A percentile compares a stretch with the other conserved stretches of the same genome.
Conservation (phyloP, 345 rosid genomes). For the Acer yangbiense region DNA sequence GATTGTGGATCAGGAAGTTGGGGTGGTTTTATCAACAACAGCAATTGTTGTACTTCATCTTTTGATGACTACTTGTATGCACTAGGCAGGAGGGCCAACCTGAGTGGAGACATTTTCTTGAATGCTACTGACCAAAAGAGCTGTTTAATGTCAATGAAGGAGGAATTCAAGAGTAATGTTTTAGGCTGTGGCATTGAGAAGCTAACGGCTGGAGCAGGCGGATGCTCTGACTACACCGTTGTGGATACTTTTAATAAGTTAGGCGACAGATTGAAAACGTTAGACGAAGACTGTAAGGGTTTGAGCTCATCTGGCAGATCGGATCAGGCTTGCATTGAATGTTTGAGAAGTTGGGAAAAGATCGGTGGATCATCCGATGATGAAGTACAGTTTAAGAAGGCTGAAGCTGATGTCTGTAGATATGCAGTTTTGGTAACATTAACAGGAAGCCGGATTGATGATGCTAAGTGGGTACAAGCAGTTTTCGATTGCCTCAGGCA, state of each 20-base stretch:
- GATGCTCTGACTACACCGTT: slow-evolving; percentile 46
- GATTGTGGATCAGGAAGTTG: slow-evolving; percentile 30
- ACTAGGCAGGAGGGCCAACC: slow-evolving; percentile 39
- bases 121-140: slow-evolving; percentile 34
- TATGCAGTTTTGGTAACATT: slow-evolving; percentile 47
- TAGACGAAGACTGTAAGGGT: slow-evolving; percentile 34
- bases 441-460: slow-evolving; percentile 36
- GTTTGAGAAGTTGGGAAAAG: slow-evolving; percentile 44
- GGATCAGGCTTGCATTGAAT: slow-evolving; percentile 31
- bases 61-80: slow-evolving; percentile 46
- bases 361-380: slow-evolving; percentile 26
- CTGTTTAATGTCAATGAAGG: slow-evolving; percentile 40
- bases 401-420: slow-evolving; percentile 36
- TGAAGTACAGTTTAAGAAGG: background rate
- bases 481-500: slow-evolving; percentile 43
- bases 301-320: slow-evolving; percentile 11
- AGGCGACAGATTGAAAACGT: slow-evolving; percentile 24
- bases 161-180: slow-evolving; percentile 16
- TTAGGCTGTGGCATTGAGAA: slow-evolving; percentile 38
- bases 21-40: slow-evolving; percentile 37
- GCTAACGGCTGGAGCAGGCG: slow-evolving; percentile 42
- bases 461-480: slow-evolving; percentile 29
- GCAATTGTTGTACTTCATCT: slow-evolving; percentile 32
- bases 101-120: slow-evolving; percentile 42
- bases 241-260: slow-evolving; percentile 33